Base-by-base conservation (phyloP, 2,329 filamentous ascomycete species). In the Paraphoma chrysanthemicola region DNA sequence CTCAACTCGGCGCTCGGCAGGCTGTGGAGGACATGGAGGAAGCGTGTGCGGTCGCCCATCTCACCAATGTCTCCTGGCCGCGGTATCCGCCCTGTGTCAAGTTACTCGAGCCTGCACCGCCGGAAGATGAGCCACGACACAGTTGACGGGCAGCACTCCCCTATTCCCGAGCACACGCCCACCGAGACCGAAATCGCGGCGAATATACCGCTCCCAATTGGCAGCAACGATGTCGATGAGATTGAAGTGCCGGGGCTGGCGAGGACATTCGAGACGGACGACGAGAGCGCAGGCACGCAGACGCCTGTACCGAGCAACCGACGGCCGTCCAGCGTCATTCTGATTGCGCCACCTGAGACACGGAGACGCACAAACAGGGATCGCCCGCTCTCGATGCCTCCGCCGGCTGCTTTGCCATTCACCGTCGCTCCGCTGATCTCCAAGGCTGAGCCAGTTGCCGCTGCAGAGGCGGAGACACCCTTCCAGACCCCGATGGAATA, bases 21-120 rank as follows among this genome's bases (percentile, higher is more conserved):
- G 47, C 82, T 98, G 43, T 99, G 95, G 95, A 87, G 95, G 67
- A 90, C 91, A 28, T 99, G 95, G 95, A 92, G 95, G 79, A 97
- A 97, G 80, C 87, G 90, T 60, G 84, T 91, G 66, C 86, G 91
- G 10, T 65, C 72, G 2, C 69, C 73, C 29, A 59, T 63, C 2
- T 62, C 66, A n/a, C 69, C 73, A 1, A 60, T 70, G 5, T 62
- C 65, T 3, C 66, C 70, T 4, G 48, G 54, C 9, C 63, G 68
- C 28, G 64, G 65, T 33, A 58, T 73, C 12, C 68, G 67, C 23
- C 64, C 60, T 23, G 60, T 68, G 43, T 64, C 71, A 18, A 73
- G 72, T 58, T 67, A 68, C 47, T 59, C 64, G 14, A 75, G 70
- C 54, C 66, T 74, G 2, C 69, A 71, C 49, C 64, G 67, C 44